A percentile compares a stretch with the other conserved stretches of the same genome.
Conservation (phyloP, 2,329 filamentous ascomycete genomes). For the Mycosphaerella arachidis region DNA sequence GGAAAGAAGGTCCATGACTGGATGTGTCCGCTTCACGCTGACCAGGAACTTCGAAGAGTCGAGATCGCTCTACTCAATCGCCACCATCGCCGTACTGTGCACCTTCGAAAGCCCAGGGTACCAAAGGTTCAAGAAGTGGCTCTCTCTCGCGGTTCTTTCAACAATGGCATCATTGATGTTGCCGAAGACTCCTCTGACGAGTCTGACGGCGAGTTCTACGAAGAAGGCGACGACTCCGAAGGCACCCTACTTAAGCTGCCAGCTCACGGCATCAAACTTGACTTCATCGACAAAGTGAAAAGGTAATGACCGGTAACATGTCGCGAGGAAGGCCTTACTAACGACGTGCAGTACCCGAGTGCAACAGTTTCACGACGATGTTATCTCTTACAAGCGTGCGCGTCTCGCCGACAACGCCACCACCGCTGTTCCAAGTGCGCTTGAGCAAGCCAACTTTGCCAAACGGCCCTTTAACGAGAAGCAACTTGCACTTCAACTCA, state of each 20-base stretch:
- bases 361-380: slow-evolving; percentile 22
- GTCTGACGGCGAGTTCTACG: slow-evolving; percentile 44
- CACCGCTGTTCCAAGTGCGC: slow-evolving; percentile 12
- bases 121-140: slow-evolving; percentile 45
- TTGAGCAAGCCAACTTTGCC: slow-evolving; percentile 37
- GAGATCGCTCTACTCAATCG: slow-evolving; percentile 37
- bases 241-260: slow-evolving; percentile 43
- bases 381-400: slow-evolving; percentile 15
- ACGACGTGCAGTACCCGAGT: slow-evolving; percentile 21
- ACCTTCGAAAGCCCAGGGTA: slow-evolving; percentile 49
- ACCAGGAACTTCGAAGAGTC: slow-evolving; percentile 63
- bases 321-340: background rate
- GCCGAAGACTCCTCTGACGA: slow-evolving; percentile 41
- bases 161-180: slow-evolving; percentile 47
- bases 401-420: slow-evolving; percentile 3
- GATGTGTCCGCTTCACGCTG: slow-evolving; percentile 83
- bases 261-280: slow-evolving; percentile 45
- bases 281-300: slow-evolving; percentile 61
- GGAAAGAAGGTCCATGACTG: slow-evolving; percentile 64
- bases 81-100: slow-evolving; percentile 32
- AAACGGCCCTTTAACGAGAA: slow-evolving; percentile 56
- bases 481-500: slow-evolving; percentile 62
- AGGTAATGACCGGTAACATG: slow-evolving; percentile 29
- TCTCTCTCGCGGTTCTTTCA: slow-evolving; percentile 57
- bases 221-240: slow-evolving; percentile 28